Base-by-base conservation (phyloP, 1,139 yeast species). In the Debaryomycetaceae sp. region DNA sequence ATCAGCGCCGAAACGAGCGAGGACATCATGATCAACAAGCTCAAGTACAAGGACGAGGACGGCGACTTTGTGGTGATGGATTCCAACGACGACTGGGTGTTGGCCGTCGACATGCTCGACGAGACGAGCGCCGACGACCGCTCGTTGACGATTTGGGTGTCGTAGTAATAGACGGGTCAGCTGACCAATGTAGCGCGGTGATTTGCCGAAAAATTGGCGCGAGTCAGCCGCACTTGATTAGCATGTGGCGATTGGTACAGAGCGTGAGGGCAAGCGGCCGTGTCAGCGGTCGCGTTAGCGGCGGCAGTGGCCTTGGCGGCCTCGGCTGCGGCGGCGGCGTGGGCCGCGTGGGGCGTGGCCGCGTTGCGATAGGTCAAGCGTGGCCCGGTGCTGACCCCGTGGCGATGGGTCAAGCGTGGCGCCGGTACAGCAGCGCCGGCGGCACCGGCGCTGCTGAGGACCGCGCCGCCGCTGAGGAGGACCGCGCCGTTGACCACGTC, bases 41-140 rank as follows among this genome's bases (percentile, higher is more conserved):
- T 91, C 40, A 82, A 82, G 53, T 91, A 88, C 50, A 80, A 79
- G 52, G 98, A 91, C 57, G 98, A 91, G 56, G 98, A 91, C 53
- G 96, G 94, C 13, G 98, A 91, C 53, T 83, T 78, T 53, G 95
- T 91, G 29, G 79, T 84, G 32, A 77, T 91, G 61, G 86, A 80
- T 46, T 77, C 89, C 25, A 84, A 83, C 41, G 97, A 89, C 35
- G 74, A 91, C 53, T 75, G 80, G 81, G 47, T 49, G 17, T 62
- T 75, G 39, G 79, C 78, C 3, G 57, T 69, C 33, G 78, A 72
- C 39, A 69, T 71, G 72, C 52, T 72, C 23, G 69, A 65, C 17
- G 77, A 72, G 34, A 43, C 62, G 25, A 42, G 40, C 22, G 46
- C 42, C 17, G 47, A 34, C 28, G 53, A 46, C 17, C 56, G 59